Evolutionary conservation across 164 flowering plant genomes (phyloP), one percentile per base, ranked within the genome.

Genomic region (Chimonanthus praecox): DNA sequence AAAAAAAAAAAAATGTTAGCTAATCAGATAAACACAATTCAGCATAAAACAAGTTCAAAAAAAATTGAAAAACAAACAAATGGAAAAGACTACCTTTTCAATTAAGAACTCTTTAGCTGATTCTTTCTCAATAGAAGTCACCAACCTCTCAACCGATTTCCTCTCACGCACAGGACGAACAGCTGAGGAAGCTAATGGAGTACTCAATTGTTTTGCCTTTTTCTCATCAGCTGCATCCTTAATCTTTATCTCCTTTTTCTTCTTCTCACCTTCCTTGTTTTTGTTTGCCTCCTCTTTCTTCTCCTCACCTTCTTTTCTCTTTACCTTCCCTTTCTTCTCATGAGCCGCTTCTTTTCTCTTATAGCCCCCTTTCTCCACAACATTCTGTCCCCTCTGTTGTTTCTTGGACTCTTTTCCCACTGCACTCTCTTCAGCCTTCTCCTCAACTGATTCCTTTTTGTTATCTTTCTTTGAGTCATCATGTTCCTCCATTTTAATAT

Each of bases 121-220:
- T 16, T 90, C 92, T 77, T 75, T 88, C 71, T 91, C 97, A 80
- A 89, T 82, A 10, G 82, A 70, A 16, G 89, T 89, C 51, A 91
- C 98, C 74, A 91, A 83, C 82, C 97, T 87, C 75, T 90, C 95
- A 64, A 79, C 84, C 11, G 81, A 76, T 21, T 77, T 82, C 44
- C 84, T 75, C 72, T 82, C 82, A 50, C 81, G 91, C 44, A 89
- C 89, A 67, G 97, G 97, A 18, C 97, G 92, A 61, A 85, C 90
- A 72, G 65, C 48, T 3, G 78, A 71, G 11, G 80, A 75, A 71
- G 78, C 45, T 7, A 62, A 75, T 65, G 91, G 98, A 77, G 89
- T 84, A 73, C 72, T 85, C 47, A 72, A 86, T 74, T 83, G 90
- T 71, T 78, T 73, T 3, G 13, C 75, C 50, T 76, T 77, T 73